Evolutionary conservation across 2,329 filamentous ascomycete species (phyloP).

Genomic region (Fusarium chuoi): DNA sequence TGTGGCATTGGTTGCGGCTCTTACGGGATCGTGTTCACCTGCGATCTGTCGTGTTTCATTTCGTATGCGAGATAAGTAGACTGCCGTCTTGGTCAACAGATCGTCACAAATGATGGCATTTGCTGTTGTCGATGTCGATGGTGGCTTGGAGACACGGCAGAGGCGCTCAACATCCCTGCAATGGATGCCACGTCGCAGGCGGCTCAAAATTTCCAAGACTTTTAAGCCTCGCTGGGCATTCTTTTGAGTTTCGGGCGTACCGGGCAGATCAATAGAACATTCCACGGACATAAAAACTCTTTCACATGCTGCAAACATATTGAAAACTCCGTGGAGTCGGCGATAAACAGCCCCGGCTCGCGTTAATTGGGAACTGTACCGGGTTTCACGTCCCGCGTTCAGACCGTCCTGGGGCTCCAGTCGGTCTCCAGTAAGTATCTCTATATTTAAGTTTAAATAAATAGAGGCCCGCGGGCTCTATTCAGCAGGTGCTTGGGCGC

Average conservation of each 20-base stretch:
- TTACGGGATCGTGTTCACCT: not conserved
- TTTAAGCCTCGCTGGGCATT: not conserved
- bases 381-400: not conserved
- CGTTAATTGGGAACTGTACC: not conserved
- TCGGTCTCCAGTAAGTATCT: not conserved
- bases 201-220: not conserved
- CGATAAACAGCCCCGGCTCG: not conserved
- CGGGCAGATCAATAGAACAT: not conserved
- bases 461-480: not conserved
- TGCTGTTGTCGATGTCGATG: not conserved
- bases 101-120: not conserved
- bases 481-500: not conserved
- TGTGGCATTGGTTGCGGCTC: not conserved
- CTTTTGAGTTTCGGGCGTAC: not conserved
- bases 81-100: not conserved
- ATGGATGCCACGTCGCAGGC: not conserved
- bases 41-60: slow-evolving; percentile 19
- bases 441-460: not conserved
- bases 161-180: not conserved
- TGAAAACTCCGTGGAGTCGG: not conserved
- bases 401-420: not conserved
- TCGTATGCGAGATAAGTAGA: slow-evolving; percentile 18
- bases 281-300: not conserved
- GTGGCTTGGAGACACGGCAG: not conserved
- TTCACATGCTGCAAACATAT: not conserved